These are phyloP conservation scores for Silene conica DNA, from an alignment of 148 eudicot genomes.

Conservation along the genomic window DNA sequence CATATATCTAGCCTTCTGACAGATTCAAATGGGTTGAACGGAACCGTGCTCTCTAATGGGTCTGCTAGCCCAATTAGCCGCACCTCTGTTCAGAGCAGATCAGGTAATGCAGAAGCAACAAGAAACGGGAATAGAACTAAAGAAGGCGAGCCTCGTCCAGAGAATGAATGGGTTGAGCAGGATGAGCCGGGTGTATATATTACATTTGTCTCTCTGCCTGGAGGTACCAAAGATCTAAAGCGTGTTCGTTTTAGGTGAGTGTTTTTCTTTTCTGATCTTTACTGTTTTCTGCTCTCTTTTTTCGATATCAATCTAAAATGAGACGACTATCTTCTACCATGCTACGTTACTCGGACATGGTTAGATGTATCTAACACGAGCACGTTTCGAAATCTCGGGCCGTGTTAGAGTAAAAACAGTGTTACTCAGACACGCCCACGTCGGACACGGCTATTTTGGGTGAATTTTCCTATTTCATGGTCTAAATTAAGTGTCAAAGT, in stretches of 20 bases:
- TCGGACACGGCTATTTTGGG: too few species aligned
- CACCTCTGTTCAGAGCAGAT: conserved; percentile 51
- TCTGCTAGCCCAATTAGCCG: conserved; percentile 49
- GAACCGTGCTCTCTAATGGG: conserved; percentile 50
- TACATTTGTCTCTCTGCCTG: conserved; percentile 81
- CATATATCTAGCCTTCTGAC: conserved; percentile 40
- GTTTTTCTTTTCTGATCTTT: conserved; percentile 4
- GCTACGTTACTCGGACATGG: background rate
- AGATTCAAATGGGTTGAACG: conserved; percentile 52
- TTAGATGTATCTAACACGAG: too few species aligned
- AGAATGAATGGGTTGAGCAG: conserved; percentile 95
- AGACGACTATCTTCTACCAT: background rate
- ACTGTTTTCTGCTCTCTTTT: background rate
- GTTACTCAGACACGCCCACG: too few species aligned
- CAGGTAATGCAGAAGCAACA: conserved; percentile 43
- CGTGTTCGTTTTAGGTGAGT: conserved; percentile 94
- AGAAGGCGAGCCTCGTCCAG: conserved; percentile 61
- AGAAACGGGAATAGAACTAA: conserved; percentile 56
- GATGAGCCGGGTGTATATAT: conserved; percentile 96
- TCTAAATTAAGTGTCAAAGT: too few species aligned
- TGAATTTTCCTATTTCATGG: too few species aligned
- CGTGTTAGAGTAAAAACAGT: too few species aligned
- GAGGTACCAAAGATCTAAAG: conserved; percentile 86
- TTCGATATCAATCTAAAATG: background rate
- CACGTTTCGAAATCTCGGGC: too few species aligned